phyloP scores from a whole-genome alignment of 257 asterid species.

The Gynochthodes officinalis region DNA sequence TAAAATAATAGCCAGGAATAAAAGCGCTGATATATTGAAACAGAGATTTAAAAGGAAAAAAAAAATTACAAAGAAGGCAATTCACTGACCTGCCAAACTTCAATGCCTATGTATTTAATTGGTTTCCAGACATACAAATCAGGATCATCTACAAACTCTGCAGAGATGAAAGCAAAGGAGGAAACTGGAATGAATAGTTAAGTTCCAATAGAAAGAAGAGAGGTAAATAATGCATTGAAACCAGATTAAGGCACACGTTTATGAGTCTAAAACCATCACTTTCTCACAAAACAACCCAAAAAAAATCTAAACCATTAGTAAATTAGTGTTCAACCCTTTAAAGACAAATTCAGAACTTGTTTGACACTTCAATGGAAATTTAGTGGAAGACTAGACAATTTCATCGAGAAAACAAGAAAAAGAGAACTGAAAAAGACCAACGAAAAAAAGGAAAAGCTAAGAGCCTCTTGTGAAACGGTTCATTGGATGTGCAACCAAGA shows the following conservation, averaged over 20 bases:
- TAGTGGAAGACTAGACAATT: too few relatives aligned
- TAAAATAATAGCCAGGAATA: background rate
- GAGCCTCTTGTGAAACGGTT: background rate
- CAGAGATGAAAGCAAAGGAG: conserved; percentile 7
- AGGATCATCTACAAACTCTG: conserved; percentile 82
- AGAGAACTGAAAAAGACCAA: too few relatives aligned
- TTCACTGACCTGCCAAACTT: conserved; percentile 70
- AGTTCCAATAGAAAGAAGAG: conserved; percentile 4
- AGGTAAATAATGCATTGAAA: background rate
- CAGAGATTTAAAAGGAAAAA: background rate
- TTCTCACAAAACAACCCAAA: background rate
- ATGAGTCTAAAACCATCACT: background rate
- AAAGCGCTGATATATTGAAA: background rate
- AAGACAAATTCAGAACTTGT: background rate
- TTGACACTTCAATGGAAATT: background rate
- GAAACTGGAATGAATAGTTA: background rate
- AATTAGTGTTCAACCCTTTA: background rate
- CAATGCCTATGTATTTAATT: conserved; percentile 71
- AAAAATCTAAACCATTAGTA: background rate
- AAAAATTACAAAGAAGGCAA: background rate
- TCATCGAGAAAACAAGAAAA: background rate
- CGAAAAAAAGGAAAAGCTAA: too few relatives aligned
- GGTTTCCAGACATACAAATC: conserved; percentile 75
- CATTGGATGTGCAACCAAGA: background rate
- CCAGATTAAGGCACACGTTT: background rate